These are phyloP conservation scores for Cyberlindnera euphorbiiphila DNA, from an alignment of 805 yeast genomes.

Conservation along the genomic window DNA sequence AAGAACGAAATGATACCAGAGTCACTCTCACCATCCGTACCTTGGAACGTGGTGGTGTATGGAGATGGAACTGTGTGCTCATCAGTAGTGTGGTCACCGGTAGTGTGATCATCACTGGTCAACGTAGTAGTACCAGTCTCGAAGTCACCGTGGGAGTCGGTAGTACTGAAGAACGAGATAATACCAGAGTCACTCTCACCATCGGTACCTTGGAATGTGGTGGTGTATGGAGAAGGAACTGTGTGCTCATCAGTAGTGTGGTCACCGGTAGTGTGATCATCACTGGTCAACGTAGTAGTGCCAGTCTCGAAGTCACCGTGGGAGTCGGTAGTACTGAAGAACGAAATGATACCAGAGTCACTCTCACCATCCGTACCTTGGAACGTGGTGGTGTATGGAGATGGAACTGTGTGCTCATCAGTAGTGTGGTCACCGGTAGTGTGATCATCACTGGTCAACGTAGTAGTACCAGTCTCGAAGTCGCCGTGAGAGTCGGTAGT, in stretches of 20 bases:
- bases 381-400: slow-evolving; percentile 12
- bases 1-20: slow-evolving; percentile 7
- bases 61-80: slow-evolving; percentile 5
- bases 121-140: slow-evolving; percentile 4
- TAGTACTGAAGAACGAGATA: too few species aligned
- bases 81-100: too few species aligned
- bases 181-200: too few species aligned
- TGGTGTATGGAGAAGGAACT: too few species aligned
- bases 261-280: too few species aligned
- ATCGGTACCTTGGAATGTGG: too few species aligned
- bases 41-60: slow-evolving; percentile 12
- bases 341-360: slow-evolving; percentile 7
- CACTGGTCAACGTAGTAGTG: too few species aligned
- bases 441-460: too few species aligned
- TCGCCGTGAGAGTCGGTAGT: slow-evolving; percentile 3
- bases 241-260: too few species aligned
- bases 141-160: too few species aligned
- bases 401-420: not conserved
- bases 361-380: slow-evolving; percentile 6
- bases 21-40: slow-evolving; percentile 5
- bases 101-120: too few species aligned
- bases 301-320: slow-evolving; percentile 6
- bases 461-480: slow-evolving; percentile 2
- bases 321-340: slow-evolving; percentile 9
- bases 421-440: too few species aligned